A percentile compares a stretch with the other conserved stretches of the same genome.
Conservation (phyloP, 2,329 filamentous ascomycete genomes). For the Aspergillus arachidicola region DNA sequence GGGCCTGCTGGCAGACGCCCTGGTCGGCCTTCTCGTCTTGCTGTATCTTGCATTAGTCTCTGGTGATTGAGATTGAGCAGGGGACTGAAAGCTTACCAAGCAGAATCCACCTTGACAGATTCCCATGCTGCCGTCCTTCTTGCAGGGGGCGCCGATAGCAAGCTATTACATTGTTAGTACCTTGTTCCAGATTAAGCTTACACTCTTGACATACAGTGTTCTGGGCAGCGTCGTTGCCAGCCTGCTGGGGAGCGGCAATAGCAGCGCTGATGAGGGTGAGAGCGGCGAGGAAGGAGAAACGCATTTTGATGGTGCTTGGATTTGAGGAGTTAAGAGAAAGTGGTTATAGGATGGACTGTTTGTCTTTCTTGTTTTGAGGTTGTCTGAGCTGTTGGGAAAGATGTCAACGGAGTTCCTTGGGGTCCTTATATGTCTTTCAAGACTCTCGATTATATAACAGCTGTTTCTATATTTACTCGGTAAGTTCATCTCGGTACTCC, state of each 20-base stretch:
- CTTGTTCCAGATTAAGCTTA: not conserved
- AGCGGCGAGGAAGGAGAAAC: conserved; percentile 11
- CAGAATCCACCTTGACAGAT: conserved; percentile 13
- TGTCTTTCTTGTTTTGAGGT: not conserved
- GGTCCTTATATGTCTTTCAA: not conserved
- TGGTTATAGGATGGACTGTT: not conserved
- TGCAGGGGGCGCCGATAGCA: conserved; percentile 9
- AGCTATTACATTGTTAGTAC: conserved; percentile 5
- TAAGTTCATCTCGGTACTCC: not conserved
- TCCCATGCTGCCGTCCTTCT: conserved; percentile 15
- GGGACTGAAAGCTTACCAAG: conserved; percentile 1
- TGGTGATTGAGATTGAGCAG: not conserved
- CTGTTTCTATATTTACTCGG: not conserved
- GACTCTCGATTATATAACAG: not conserved
- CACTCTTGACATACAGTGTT: conserved; percentile 7
- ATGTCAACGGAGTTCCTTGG: not conserved
- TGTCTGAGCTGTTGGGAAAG: not conserved
- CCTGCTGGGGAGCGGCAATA: conserved; percentile 8
- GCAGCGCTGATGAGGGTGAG: conserved; percentile 11
- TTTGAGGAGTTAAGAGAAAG: not conserved
- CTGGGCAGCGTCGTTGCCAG: not conserved
- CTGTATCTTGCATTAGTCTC: not conserved
- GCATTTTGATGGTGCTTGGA: conserved; percentile 2
- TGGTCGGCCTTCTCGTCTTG: conserved; percentile 7
- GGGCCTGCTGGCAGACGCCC: conserved; percentile 6